phyloP scores from a whole-genome alignment of 1,284 basidiomycete species.

The Sporisorium scitamineum region DNA sequence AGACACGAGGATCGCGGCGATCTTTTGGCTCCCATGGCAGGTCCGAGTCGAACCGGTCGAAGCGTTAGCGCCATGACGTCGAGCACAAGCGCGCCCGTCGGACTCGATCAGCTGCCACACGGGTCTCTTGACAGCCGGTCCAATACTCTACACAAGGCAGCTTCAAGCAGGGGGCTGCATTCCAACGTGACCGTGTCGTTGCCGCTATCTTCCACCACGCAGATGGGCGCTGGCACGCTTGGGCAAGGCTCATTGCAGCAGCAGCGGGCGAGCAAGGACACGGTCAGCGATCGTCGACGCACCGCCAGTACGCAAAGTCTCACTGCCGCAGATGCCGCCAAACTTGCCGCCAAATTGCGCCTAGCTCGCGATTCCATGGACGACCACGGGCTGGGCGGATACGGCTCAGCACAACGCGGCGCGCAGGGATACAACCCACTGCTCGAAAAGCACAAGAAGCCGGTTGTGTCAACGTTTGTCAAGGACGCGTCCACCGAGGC shows the following conservation, averaged over 20 bases:
- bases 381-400: conserved; percentile 33
- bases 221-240: conserved; percentile 14
- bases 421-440: conserved; percentile 42
- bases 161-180: conserved; percentile 15
- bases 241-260: conserved; percentile 15
- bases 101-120: conserved; percentile 33
- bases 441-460: conserved; percentile 56
- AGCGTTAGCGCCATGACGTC: conserved; percentile 38
- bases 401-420: conserved; percentile 20
- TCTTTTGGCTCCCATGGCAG: conserved; percentile 30
- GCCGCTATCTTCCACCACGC: conserved; percentile 26
- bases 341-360: conserved; percentile 60
- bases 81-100: conserved; percentile 43
- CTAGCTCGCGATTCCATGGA: conserved; percentile 56
- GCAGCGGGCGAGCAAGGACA: conserved; percentile 17
- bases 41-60: conserved; percentile 22
- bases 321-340: conserved; percentile 59
- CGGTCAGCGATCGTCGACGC: conserved; percentile 29
- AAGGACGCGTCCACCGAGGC: conserved; percentile 39
- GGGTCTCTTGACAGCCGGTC: conserved; percentile 20
- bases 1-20: conserved; percentile 52
- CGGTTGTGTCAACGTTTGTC: conserved; percentile 57
- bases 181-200: conserved; percentile 22
- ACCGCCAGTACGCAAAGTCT: conserved; percentile 55
- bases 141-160: conserved; percentile 19